Percentiles rank a stretch among this genome's conserved stretches.
These are phyloP conservation scores for Rheum nobile DNA, from an alignment of 148 eudicot genomes.

Conservation along the genomic window DNA sequence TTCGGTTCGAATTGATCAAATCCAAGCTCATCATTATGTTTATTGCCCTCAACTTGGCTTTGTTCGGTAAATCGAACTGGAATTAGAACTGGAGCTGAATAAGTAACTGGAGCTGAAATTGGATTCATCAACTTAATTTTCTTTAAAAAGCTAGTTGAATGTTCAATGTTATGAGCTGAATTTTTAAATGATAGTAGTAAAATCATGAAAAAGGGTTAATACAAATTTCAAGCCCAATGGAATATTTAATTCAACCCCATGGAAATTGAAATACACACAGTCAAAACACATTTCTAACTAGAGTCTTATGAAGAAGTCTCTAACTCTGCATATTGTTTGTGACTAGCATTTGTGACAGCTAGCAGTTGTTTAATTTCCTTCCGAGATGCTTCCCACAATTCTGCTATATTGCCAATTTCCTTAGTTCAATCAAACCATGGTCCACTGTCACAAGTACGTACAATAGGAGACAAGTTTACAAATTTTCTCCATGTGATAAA, in stretches of 20 bases:
- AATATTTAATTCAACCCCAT: not conserved
- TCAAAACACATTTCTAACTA: not conserved
- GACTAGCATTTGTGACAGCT: not conserved
- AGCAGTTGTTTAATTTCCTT: conserved; percentile 50
- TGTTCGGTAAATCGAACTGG: too few relatives aligned
- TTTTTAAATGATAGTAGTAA: too few relatives aligned
- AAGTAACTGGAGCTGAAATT: too few relatives aligned
- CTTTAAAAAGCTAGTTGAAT: too few relatives aligned
- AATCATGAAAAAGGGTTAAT: too few relatives aligned
- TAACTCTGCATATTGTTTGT: not conserved
- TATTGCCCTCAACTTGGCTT: too few relatives aligned
- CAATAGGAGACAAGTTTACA: not conserved
- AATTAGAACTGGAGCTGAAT: too few relatives aligned
- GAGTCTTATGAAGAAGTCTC: conserved; percentile 3
- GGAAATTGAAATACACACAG: not conserved
- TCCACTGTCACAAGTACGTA: conserved; percentile 40
- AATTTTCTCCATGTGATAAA: not conserved
- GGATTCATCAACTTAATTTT: too few relatives aligned
- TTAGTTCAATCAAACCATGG: conserved; percentile 51
- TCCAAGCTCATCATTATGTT: too few relatives aligned
- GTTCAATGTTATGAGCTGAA: too few relatives aligned
- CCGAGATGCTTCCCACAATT: conserved; percentile 90
- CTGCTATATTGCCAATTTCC: conserved; percentile 67
- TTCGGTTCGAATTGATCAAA: too few relatives aligned
- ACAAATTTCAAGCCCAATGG: too few relatives aligned